These are phyloP conservation scores for Penicillium odoratum DNA, from an alignment of 495 filamentous ascomycete species.

Conservation along the genomic window DNA sequence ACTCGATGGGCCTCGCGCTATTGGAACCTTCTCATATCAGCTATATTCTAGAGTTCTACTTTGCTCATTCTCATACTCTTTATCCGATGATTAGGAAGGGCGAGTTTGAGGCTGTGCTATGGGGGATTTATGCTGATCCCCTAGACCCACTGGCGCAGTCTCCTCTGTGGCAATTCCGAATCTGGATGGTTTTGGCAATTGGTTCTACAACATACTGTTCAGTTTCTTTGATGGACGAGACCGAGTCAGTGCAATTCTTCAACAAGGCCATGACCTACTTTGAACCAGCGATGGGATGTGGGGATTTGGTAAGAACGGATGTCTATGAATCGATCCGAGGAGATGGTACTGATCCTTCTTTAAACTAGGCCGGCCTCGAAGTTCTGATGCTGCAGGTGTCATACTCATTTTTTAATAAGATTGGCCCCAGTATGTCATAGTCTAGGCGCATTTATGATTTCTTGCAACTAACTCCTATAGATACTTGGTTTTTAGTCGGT, in stretches of 20 bases:
- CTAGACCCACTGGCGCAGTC: constrained; percentile 26
- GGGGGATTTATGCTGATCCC: constrained; percentile 30
- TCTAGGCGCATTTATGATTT: background rate
- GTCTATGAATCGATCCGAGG: background rate
- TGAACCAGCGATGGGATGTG: constrained; percentile 36
- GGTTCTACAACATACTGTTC: constrained; percentile 41
- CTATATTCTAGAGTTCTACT: constrained; percentile 38
- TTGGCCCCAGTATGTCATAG: constrained; percentile 36
- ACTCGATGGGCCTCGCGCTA: constrained; percentile 17
- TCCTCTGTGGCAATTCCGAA: constrained; percentile 33
- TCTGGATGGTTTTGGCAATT: constrained; percentile 45
- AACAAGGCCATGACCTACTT: constrained; percentile 41
- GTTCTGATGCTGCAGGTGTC: constrained; percentile 44
- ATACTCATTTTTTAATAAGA: constrained; percentile 43
- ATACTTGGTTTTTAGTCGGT: constrained; percentile 37
- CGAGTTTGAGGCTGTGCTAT: constrained; percentile 30
- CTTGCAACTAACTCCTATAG: constrained; percentile 8
- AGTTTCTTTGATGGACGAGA: constrained; percentile 38
- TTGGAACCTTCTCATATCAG: constrained; percentile 28
- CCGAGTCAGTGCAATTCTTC: constrained; percentile 35
- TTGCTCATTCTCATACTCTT: constrained; percentile 42
- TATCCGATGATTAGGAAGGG: constrained; percentile 36
- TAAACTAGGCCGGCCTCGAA: constrained; percentile 33
- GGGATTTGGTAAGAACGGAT: constrained; percentile 29
- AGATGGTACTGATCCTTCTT: background rate